phyloP scores from a whole-genome alignment of 768 basidiomycete genomes.

The Megacollybia marginata region DNA sequence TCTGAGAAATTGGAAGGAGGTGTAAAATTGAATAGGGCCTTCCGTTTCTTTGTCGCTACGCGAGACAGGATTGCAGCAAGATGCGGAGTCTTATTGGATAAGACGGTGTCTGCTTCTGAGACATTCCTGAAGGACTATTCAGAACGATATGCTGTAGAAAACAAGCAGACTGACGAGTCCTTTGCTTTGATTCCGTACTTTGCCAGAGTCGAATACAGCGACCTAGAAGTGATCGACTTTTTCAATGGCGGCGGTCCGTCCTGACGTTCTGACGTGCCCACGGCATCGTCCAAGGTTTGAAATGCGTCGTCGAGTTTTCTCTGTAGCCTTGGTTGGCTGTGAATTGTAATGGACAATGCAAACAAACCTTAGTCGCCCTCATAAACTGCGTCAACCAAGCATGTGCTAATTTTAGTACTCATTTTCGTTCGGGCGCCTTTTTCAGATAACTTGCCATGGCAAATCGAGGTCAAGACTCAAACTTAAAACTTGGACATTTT shows the following conservation, averaged over 20 bases:
- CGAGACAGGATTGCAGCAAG: slow-evolving; percentile 67
- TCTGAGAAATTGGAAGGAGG: slow-evolving; percentile 20
- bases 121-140: background rate
- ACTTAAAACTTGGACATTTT: too few species aligned
- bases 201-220: slow-evolving; percentile 70
- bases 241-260: slow-evolving; percentile 43
- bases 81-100: slow-evolving; percentile 52
- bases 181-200: slow-evolving; percentile 64
- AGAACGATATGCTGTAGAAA: background rate
- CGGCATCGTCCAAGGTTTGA: slow-evolving; percentile 59
- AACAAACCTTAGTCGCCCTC: background rate
- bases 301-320: slow-evolving; percentile 82
- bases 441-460: too few species aligned
- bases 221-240: slow-evolving; percentile 41
- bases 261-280: slow-evolving; percentile 26
- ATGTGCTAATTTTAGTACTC: too few species aligned
- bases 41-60: slow-evolving; percentile 48
- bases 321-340: slow-evolving; percentile 23
- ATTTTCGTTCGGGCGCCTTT: too few species aligned
- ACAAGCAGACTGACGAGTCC: background rate
- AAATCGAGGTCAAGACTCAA: too few species aligned
- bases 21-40: slow-evolving; percentile 25
- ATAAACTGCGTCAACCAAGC: too few species aligned
- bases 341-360: background rate
- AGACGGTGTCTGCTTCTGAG: slow-evolving; percentile 1